Evolutionary conservation across 208 protist species (phyloP), one percentile per base, ranked within the genome.

Genomic region (Leishmania turanica): DNA sequence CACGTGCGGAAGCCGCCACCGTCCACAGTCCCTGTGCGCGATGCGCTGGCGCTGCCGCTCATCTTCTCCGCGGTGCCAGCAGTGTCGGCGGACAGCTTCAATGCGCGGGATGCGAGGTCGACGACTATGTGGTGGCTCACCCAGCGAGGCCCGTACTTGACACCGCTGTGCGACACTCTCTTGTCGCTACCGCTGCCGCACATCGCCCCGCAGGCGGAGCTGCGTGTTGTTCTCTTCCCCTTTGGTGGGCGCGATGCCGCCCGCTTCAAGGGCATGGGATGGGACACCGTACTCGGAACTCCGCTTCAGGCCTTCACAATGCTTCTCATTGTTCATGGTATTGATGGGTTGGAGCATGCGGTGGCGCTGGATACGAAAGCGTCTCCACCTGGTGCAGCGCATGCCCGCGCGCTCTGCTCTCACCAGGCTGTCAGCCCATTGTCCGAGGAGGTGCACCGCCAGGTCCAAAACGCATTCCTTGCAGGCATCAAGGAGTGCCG

Each of bases 21-120:
- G 9, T 27, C 58, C 17, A 13, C 51, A 42, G 82, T 86, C 24
- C 19, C 11, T 24, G 27, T 90, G 54, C 91, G 89, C n/a, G 94
- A 97, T 78, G 85, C 84, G 21, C 58, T 97, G 42, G 91, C 91
- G 17, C 64, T 97, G 37, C 92, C 90, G 6, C 68, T 94, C n/a
- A 78, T 93, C 51, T 89, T 91, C 74, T 68, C 82, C 17, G 66
- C 85, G 21, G 80, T 85, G 77, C 71, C 64, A 27, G 84, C 87
- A 13, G 37, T 96, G 2, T 90, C 92, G 21, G 83, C 82, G 19
- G 92, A 96, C 82, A 58, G 82, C 31, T 76, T 79, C 64, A 95
- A 95, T 75, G 62, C 84, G 49, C 68, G 83, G 47, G 85, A 86
- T 42, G 24, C 77, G 6, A 86, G 80, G 78, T 62, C 81, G 24